These are phyloP conservation scores for Medicago lupulina DNA, from an alignment of 306 rosid genomes.

Conservation along the genomic window DNA sequence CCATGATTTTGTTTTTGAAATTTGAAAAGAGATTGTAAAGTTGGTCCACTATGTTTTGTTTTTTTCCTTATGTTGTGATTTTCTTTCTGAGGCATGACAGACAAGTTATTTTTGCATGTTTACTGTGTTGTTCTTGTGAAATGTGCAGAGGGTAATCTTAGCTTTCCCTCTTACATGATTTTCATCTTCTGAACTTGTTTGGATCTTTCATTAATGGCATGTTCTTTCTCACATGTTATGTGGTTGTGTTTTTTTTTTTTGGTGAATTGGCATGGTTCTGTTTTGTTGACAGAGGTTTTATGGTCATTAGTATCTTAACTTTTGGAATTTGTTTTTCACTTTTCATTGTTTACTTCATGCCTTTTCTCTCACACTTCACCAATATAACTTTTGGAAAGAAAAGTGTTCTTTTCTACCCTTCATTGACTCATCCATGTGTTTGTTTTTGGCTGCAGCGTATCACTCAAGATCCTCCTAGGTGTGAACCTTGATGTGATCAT, in stretches of 20 bases:
- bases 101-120: slow-evolving; percentile 38
- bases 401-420: slow-evolving; percentile 16
- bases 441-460: slow-evolving; percentile 52
- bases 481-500: slow-evolving; percentile 49
- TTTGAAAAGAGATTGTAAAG: background rate
- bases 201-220: slow-evolving; percentile 50
- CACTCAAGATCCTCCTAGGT: slow-evolving; percentile 40
- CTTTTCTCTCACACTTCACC: slow-evolving; percentile 15
- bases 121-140: slow-evolving; percentile 14
- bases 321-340: slow-evolving; percentile 36
- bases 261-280: slow-evolving; percentile 35
- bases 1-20: slow-evolving; percentile 11
- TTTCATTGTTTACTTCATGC: slow-evolving; percentile 27
- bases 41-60: slow-evolving; percentile 35
- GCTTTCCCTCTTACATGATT: slow-evolving; percentile 19
- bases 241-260: slow-evolving; percentile 31
- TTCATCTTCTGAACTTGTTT: slow-evolving; percentile 40
- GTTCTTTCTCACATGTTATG: slow-evolving; percentile 31
- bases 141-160: slow-evolving; percentile 19
- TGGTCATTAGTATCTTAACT: slow-evolving; percentile 32
- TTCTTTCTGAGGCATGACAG: slow-evolving; percentile 42
- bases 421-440: background rate
- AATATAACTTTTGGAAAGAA: slow-evolving; percentile 11
- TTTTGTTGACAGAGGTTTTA: slow-evolving; percentile 17
- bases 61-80: background rate